Evolutionary conservation across 2,329 filamentous ascomycete genomes (phyloP), one percentile per base, ranked within the genome.

Genomic region (Nigrograna mackinnonii): DNA sequence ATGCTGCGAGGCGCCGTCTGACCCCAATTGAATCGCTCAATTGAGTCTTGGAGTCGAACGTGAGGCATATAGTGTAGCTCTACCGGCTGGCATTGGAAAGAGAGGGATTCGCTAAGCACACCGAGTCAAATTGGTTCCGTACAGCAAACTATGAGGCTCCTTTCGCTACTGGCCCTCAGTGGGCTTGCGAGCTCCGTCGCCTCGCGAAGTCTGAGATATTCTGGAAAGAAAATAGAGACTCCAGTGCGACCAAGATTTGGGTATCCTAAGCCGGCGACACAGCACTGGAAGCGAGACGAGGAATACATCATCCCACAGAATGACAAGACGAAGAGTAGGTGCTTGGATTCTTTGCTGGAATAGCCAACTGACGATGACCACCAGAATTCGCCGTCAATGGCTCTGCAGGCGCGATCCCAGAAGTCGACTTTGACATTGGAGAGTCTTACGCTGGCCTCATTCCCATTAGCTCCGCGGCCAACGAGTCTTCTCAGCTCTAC

Each of bases 391-490:
- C 50, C 19, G 67, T 70, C 26, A 62, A 70, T 44, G 66, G 67
- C 37, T 62, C 64, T 13, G 65, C 62, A 2, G 60, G 61, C 34
- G 60, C 57, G 1, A 64, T 70, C n/a, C 73, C 89, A 56, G 61
- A 72, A 31, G 70, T 76, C 14, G 53, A 69, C 41, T 74, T 74
- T 43, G 67, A 75, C 49, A 67, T 74, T 48, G 70, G 68, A 40
- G 70, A 74, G 47, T 66, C 59, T 4, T 74, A 74, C 30, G 70
- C 71, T 34, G 70, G 72, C 24, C 67, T 79, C 3, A 59, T 85
- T 5, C 79, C 81, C 4, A 82, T 84, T 50, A 60, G 54, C 41
- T 75, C 76, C 33, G 64, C 63, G 41, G 64, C 67, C 7, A 75
- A 78, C 45, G 63, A 64, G 42, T 71, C 75, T 24, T 67, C 70